Evolutionary conservation across 148 eudicot species (phyloP), one percentile per base, ranked within the genome.

Genomic region (Camellia lanceoleosa): DNA sequence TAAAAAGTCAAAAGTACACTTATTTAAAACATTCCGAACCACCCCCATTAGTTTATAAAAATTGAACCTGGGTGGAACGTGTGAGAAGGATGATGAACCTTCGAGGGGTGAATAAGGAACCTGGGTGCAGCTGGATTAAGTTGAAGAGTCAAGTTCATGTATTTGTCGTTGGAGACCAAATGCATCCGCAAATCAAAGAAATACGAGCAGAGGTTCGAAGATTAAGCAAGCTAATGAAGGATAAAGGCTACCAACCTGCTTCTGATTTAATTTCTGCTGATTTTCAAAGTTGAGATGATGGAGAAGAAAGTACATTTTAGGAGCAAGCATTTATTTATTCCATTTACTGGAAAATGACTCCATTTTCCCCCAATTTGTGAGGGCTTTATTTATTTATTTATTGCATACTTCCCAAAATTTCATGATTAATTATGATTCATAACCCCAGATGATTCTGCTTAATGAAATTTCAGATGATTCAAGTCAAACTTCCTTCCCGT

Each of bases 51-150:
- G 23, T 23, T 23, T 23, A 46, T 91, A 90, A 77, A 89, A 80
- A 49, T 16, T 90, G 56, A 87, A 23, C 23, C 23, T 90, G 91
- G 88, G 93, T 88, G 82, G 85, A 79, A 70, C 83, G 91, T 46
- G 81, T 90, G 56, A 87, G 87, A 84, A 80, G 80, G 80, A 79
- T 90, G 82, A 90, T 90, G 93, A 90, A 79, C 80, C 76, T 84
- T 75, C 84, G 88, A 76, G 82, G 87, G 77, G 84, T 90, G 67
- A 89, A 77, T 59, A 90, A 90, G 79, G 93, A 90, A 82, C 91
- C 89, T 56, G 93, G 93, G 19, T 90, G 90, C 74, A 90, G 91
- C 84, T 90, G 93, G 93, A 87, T 90, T 72, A 90, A 90, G 86
- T 83, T 87, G 70, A 87, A 89, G 80, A 90, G 79, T 80, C 83